Conservation (phyloP, 352 stramenopile species). For the Globisporangium uncinulatum region DNA sequence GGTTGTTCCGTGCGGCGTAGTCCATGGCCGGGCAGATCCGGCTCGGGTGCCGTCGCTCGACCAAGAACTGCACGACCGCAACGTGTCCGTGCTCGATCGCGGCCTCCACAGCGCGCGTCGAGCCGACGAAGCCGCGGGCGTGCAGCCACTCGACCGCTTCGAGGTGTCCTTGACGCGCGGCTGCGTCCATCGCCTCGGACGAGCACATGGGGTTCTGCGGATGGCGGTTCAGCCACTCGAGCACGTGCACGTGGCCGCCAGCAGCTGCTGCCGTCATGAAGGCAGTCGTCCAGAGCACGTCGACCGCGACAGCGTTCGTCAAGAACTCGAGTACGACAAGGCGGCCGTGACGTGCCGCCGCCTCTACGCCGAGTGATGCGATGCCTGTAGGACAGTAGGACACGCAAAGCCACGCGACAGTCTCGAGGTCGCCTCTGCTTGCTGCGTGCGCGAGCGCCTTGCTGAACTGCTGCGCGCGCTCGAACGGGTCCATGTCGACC, state of each 20-base stretch:
- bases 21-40: constrained; percentile 10
- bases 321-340: constrained; percentile 3
- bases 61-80: constrained; percentile 3
- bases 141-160: constrained; percentile 6
- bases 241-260: neutral
- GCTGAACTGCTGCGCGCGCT: constrained; percentile 3
- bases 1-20: constrained; percentile 8
- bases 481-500: neutral
- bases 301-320: neutral
- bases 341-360: constrained; percentile 1
- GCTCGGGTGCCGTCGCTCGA: neutral
- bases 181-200: constrained; percentile 2
- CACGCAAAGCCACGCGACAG: constrained; percentile 5
- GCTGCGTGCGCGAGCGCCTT: constrained; percentile 5
- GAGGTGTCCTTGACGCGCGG: neutral
- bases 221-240: constrained; percentile 3
- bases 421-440: neutral
- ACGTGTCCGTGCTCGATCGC: constrained; percentile 5
- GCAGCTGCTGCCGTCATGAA: constrained; percentile 4
- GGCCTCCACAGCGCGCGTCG: constrained; percentile 5
- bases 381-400: constrained; percentile 4
- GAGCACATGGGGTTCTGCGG: constrained; percentile 1
- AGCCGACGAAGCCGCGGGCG: neutral
- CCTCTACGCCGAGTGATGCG: constrained; percentile 5
- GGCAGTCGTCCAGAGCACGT: constrained; percentile 6